phyloP scores from a whole-genome alignment of 1,139 yeast species.

The Diutina ranongensis region DNA sequence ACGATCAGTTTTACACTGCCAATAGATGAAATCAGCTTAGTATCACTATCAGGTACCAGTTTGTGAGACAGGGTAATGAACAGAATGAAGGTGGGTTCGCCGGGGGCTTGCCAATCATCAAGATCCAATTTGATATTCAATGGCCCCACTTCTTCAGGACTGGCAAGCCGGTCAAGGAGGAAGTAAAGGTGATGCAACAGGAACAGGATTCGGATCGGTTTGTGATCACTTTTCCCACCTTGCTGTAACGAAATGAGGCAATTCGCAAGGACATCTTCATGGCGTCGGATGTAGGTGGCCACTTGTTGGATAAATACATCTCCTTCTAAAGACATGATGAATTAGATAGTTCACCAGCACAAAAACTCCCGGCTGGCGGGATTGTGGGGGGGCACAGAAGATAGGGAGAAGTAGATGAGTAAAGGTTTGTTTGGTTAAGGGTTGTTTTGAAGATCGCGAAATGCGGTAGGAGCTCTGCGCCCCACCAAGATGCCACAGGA shows the following conservation, averaged over 20 bases:
- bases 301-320: slow-evolving; percentile 32
- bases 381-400: background rate
- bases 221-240: slow-evolving; percentile 20
- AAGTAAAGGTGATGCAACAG: slow-evolving; percentile 56
- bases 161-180: slow-evolving; percentile 45
- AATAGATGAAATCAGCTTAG: slow-evolving; percentile 51
- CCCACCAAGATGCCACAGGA: too few relatives aligned
- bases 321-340: slow-evolving; percentile 23
- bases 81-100: slow-evolving; percentile 42
- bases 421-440: background rate
- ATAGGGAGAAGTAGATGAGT: background rate
- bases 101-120: slow-evolving; percentile 23
- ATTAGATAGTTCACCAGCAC: background rate
- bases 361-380: background rate
- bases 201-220: slow-evolving; percentile 44
- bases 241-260: slow-evolving; percentile 32
- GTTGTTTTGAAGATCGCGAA: background rate
- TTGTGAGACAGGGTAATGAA: slow-evolving; percentile 40
- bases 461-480: background rate
- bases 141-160: slow-evolving; percentile 51
- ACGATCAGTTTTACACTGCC: slow-evolving; percentile 50
- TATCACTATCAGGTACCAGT: slow-evolving; percentile 29
- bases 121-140: slow-evolving; percentile 47
- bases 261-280: slow-evolving; percentile 35
- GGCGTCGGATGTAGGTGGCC: slow-evolving; percentile 28